Evolutionary conservation across 1,284 basidiomycete species (phyloP).

Genomic region (Chalciporus sp.): DNA sequence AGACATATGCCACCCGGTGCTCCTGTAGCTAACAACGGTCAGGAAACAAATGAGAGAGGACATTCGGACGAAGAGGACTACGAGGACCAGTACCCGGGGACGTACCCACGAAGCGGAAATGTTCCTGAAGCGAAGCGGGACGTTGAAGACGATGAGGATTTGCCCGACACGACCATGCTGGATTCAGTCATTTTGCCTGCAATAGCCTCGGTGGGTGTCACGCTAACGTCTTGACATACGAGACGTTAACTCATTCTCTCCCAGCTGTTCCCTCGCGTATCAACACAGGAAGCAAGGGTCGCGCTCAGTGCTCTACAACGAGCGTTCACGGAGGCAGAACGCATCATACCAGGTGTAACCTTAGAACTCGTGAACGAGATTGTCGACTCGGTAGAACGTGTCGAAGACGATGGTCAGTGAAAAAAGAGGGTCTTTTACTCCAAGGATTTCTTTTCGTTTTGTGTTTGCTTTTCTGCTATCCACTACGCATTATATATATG

Average conservation of each 20-base stretch:
- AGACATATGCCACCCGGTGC: slow-evolving; percentile 49
- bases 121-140: slow-evolving; percentile 44
- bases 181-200: slow-evolving; percentile 95
- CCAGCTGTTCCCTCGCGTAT: slow-evolving; percentile 87
- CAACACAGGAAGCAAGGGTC: slow-evolving; percentile 83
- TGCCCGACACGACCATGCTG: slow-evolving; percentile 86
- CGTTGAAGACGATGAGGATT: slow-evolving; percentile 57
- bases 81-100: slow-evolving; percentile 47
- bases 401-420: slow-evolving; percentile 61
- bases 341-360: slow-evolving; percentile 83
- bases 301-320: slow-evolving; percentile 83
- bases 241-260: slow-evolving; percentile 12
- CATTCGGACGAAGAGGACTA: slow-evolving; percentile 71
- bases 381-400: slow-evolving; percentile 88
- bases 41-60: slow-evolving; percentile 38
- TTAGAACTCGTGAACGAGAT: slow-evolving; percentile 84
- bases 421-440: neutral
- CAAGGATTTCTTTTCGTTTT: slow-evolving; percentile 3
- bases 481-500: slow-evolving; percentile 17
- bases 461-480: slow-evolving; percentile 12
- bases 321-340: slow-evolving; percentile 91
- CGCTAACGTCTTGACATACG: slow-evolving; percentile 1
- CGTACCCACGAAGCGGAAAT: slow-evolving; percentile 19
- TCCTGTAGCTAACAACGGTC: slow-evolving; percentile 12
- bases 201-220: slow-evolving; percentile 76